These are phyloP conservation scores for Dalbergia cultrata DNA, from an alignment of 306 rosid species.

Conservation along the genomic window DNA sequence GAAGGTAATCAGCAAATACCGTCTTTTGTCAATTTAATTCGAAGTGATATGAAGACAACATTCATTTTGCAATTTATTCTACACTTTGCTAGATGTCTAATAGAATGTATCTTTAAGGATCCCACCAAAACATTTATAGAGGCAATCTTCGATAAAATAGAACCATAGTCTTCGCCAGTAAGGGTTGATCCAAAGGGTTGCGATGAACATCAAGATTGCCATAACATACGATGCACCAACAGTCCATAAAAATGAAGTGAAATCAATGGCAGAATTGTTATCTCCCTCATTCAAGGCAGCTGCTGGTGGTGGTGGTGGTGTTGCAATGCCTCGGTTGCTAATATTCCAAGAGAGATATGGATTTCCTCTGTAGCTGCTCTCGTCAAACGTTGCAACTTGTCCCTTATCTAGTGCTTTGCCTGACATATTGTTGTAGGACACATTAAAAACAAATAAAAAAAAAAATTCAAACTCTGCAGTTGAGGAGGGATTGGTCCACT, in stretches of 20 bases:
- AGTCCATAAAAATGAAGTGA: conserved; percentile 18
- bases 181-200: conserved; percentile 35
- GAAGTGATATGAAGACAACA: not conserved
- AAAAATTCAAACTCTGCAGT: not conserved
- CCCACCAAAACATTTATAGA: conserved; percentile 24
- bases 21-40: not conserved
- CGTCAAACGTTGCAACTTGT: conserved; percentile 35
- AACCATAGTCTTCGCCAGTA: conserved; percentile 20
- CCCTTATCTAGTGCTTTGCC: not conserved
- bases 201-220: not conserved
- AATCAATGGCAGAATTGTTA: conserved; percentile 1
- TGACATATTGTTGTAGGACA: conserved; percentile 37
- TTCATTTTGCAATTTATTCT: not conserved
- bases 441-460: conserved; percentile 32
- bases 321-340: not conserved
- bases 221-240: conserved; percentile 15
- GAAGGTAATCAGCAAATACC: not conserved
- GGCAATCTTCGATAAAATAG: not conserved
- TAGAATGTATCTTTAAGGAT: not conserved
- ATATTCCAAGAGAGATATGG: conserved; percentile 7
- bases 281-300: not conserved
- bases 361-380: conserved; percentile 30
- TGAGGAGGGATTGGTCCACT: conserved; percentile 39
- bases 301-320: not conserved
- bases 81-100: not conserved